Evolutionary conservation across 225 moss, liverwort and hornwort genomes (phyloP).

Genomic region (Pseudoscleropodium purum): DNA sequence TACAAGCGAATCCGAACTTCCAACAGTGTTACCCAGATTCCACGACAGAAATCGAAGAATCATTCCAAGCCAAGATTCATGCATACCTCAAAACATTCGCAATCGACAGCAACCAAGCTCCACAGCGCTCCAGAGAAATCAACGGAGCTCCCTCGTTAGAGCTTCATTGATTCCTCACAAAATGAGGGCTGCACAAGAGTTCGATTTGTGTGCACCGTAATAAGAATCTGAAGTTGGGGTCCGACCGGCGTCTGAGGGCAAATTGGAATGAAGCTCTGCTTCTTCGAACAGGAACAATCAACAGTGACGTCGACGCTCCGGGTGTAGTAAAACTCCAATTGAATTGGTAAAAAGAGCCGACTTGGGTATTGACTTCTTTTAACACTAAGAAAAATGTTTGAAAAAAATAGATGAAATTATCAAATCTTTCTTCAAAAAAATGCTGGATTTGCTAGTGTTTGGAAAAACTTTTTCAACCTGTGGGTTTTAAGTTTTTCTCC

Average conservation of each 20-base stretch:
- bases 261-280: neutral
- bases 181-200: neutral
- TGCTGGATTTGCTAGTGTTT: neutral
- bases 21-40: neutral
- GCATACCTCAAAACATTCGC: neutral
- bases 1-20: neutral
- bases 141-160: neutral
- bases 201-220: neutral
- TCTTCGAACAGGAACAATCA: neutral
- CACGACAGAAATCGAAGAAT: neutral
- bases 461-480: too few species aligned
- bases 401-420: accelerated
- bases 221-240: neutral
- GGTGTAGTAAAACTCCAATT: too few species aligned
- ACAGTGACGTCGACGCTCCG: neutral
- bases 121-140: neutral
- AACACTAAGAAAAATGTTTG: neutral
- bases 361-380: neutral
- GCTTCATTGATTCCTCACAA: neutral
- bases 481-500: too few species aligned
- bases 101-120: neutral
- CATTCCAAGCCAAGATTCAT: neutral
- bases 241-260: too few species aligned
- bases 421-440: too few species aligned
- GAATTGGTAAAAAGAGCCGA: neutral